These are phyloP conservation scores for Rubroshorea leprosula DNA, from an alignment of 345 rosid species.

Conservation along the genomic window DNA sequence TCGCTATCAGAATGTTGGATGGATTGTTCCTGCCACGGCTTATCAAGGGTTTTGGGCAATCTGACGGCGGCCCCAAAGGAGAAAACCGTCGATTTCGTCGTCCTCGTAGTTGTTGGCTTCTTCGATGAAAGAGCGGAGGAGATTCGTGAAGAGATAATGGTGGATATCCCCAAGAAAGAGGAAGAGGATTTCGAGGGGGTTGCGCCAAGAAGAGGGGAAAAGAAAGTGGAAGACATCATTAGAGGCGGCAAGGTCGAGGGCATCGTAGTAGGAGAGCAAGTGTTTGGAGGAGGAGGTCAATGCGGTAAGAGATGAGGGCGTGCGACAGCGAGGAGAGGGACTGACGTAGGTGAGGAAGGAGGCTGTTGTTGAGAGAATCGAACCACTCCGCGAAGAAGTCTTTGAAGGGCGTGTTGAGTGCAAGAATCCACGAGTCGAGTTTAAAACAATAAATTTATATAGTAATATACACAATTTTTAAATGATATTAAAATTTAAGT, in stretches of 20 bases:
- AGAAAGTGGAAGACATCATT: conserved; percentile 52
- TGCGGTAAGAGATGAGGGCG: conserved; percentile 43
- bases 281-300: conserved; percentile 64
- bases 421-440: no score
- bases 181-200: conserved; percentile 63
- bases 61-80: not conserved
- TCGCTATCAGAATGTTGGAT: conserved; percentile 26
- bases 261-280: conserved; percentile 62
- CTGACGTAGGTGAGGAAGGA: conserved; percentile 65
- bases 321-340: conserved; percentile 51
- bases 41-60: not conserved
- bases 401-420: conserved; percentile 43
- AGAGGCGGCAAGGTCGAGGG: conserved; percentile 63
- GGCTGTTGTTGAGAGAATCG: conserved; percentile 42
- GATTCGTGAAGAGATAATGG: conserved; percentile 73
- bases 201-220: conserved; percentile 71
- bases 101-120: conserved; percentile 29
- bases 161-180: conserved; percentile 88
- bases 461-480: no score
- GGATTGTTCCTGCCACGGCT: conserved; percentile 60
- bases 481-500: no score
- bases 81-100: not conserved
- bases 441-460: no score
- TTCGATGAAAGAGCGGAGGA: conserved; percentile 57
- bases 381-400: conserved; percentile 63